Conservation (phyloP, 306 rosid genomes). For the Pterocarpus santalinus region DNA sequence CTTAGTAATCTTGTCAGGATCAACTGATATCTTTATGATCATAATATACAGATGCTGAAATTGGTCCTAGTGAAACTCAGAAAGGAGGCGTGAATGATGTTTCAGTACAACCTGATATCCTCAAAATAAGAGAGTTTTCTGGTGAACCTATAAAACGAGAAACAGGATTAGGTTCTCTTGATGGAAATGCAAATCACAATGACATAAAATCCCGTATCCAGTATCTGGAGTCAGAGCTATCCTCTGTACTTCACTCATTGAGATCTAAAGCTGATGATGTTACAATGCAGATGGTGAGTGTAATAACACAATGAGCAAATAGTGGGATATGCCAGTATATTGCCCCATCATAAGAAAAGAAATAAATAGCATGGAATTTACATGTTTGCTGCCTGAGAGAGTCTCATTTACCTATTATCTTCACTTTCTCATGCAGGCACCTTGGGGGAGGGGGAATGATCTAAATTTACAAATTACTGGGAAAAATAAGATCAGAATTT, state of each 20-base stretch:
- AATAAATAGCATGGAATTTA: slow-evolving; percentile 29
- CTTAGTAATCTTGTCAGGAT: slow-evolving; percentile 26
- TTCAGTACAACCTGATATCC: slow-evolving; percentile 49
- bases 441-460: background rate
- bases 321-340: slow-evolving; percentile 10
- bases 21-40: slow-evolving; percentile 42
- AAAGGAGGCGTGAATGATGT: slow-evolving; percentile 46
- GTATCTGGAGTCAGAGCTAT: slow-evolving; percentile 73
- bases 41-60: slow-evolving; percentile 67
- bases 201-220: slow-evolving; percentile 66
- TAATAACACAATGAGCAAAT: slow-evolving; percentile 17
- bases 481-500: slow-evolving; percentile 15
- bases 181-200: slow-evolving; percentile 47
- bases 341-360: background rate
- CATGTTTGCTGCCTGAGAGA: slow-evolving; percentile 29
- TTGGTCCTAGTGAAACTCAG: slow-evolving; percentile 50
- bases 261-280: slow-evolving; percentile 55
- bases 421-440: background rate
- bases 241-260: slow-evolving; percentile 61
- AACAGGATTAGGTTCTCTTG: slow-evolving; percentile 48
- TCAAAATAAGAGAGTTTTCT: slow-evolving; percentile 44
- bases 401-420: slow-evolving; percentile 14
- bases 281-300: slow-evolving; percentile 54
- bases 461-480: slow-evolving; percentile 9
- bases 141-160: slow-evolving; percentile 33